Evolutionary conservation across 345 rosid genomes (phyloP), one percentile per base, ranked within the genome.

Genomic region (Cardiospermum halicacabum): DNA sequence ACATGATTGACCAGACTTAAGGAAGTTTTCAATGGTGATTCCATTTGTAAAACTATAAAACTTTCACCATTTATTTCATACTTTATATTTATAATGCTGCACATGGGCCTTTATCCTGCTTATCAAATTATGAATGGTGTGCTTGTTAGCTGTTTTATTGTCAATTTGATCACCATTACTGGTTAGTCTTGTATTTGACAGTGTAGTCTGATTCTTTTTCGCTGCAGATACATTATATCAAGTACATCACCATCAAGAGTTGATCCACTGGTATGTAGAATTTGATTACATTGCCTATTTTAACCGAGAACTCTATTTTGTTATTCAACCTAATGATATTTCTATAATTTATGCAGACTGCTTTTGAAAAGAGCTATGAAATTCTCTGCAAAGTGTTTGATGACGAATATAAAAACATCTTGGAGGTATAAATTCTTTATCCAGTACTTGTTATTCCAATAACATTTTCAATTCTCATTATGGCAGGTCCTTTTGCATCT

Each of bases 361-460:
- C 77, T 63, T 64, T 63, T 48, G 80, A 74, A 32, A 81, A 59
- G 31, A 88, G 73, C 58, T 91, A 91, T 68, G 96, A 89, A 73
- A 91, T 94, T 81, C 96, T 91, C 51, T 94, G 97, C 91, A 91
- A 84, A 80, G 81, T 84, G 40, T 83, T 91, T 78, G 87, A 82
- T 73, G 64, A 67, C 13, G 88, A 89, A 74, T 89, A 89, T 62
- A 82, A 85, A 77, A 73, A 79, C 56, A 68, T 51, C 13, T 69
- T 90, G 76, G 89, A 90, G 93, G 96, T 86, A 78, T 32, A 56
- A n/a, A 47, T 47, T 18, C 51, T n/a, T 47, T 24, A 9, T 18
- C 22, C 24, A 16, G 22, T 1, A 18, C 11, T 47, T n/a, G 21
- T n/a, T 47, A n/a, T 18, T 18, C 3, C 0, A 11, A 47, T 18